Conservation (phyloP, 768 basidiomycete genomes). For the Leccinum broughii region DNA sequence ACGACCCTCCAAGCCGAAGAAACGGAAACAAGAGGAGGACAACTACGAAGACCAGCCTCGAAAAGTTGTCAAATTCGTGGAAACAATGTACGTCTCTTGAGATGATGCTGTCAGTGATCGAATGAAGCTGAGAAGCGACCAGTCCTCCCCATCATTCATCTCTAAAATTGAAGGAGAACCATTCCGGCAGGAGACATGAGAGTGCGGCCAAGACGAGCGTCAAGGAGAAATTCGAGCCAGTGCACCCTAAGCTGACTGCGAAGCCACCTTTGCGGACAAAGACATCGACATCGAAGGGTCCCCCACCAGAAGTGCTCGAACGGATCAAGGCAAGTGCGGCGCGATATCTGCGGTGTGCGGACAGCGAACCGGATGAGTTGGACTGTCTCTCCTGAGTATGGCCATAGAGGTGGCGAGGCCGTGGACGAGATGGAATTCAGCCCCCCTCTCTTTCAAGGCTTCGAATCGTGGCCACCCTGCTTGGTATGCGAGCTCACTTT, state of each 20-base stretch:
- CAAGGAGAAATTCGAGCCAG: background rate
- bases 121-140: background rate
- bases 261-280: slow-evolving; percentile 13
- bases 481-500: background rate
- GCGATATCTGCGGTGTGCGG: slow-evolving; percentile 16
- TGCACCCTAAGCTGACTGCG: background rate
- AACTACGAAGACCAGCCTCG: slow-evolving; percentile 24
- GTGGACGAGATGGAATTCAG: background rate
- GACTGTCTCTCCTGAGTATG: slow-evolving; percentile 44
- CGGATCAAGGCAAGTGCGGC: slow-evolving; percentile 36
- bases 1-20: slow-evolving; percentile 15
- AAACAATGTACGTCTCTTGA: slow-evolving; percentile 15
- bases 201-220: background rate
- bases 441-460: background rate
- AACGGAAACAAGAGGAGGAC: slow-evolving; percentile 24
- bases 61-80: slow-evolving; percentile 22
- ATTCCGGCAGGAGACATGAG: slow-evolving; percentile 4
- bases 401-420: background rate
- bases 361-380: slow-evolving; percentile 46
- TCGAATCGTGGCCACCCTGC: background rate
- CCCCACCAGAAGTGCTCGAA: slow-evolving; percentile 40
- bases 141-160: slow-evolving; percentile 22
- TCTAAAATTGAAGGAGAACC: slow-evolving; percentile 39
- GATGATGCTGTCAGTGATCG: background rate
- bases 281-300: slow-evolving; percentile 30